Evolutionary conservation across 106 monocot genomes (phyloP).

Genomic region (Cymbidium sinense): DNA sequence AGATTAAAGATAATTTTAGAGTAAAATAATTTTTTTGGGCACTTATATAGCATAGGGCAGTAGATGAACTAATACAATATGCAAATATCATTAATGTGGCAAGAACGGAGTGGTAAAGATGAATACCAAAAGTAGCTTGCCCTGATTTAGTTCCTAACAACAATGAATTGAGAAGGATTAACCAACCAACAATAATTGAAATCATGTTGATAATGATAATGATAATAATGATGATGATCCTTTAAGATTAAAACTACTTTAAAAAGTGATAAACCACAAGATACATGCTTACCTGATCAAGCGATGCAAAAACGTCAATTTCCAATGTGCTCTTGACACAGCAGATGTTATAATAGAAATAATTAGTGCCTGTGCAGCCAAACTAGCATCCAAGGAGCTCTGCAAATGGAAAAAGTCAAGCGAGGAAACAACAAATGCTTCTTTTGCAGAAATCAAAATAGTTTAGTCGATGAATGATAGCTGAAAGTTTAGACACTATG

Average conservation of each 20-base stretch:
- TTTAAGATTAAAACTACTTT: not conserved
- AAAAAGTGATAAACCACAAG: not conserved
- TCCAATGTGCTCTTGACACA: slow-evolving; percentile 16
- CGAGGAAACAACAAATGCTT: not conserved
- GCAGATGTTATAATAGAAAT: slow-evolving; percentile 30
- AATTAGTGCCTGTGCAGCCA: slow-evolving; percentile 36
- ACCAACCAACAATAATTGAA: no score
- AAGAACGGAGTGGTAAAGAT: no score
- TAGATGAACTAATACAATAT: no score
- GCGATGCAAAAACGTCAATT: slow-evolving; percentile 23
- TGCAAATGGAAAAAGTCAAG: slow-evolving; percentile 7
- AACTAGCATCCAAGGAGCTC: slow-evolving; percentile 65
- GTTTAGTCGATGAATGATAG: not conserved
- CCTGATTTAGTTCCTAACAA: no score
- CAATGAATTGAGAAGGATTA: no score
- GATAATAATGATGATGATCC: not conserved
- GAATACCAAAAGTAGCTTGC: no score
- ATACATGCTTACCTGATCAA: slow-evolving; percentile 37
- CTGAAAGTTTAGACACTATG: not conserved
- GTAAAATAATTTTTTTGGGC: no score
- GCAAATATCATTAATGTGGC: no score
- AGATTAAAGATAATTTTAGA: no score
- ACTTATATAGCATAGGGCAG: no score
- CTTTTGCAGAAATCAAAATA: not conserved
- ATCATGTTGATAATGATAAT: no score